Evolutionary conservation across 2,329 filamentous ascomycete species (phyloP).

Genomic region (Fusarium ramigenum): DNA sequence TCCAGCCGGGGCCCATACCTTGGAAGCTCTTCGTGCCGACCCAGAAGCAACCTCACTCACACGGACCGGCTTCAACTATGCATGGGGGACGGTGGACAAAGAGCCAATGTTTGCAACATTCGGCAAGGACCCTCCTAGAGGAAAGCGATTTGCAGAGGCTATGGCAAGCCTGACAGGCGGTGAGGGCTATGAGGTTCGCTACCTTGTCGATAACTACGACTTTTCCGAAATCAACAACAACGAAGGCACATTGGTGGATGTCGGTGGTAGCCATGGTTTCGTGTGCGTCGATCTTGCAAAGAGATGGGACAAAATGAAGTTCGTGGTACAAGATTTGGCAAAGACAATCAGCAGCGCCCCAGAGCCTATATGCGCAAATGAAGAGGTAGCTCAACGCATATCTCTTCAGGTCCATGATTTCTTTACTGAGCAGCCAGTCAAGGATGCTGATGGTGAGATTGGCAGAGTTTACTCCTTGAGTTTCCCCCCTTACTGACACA

Average conservation of each 20-base stretch:
- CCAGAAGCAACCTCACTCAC: slow-evolving; percentile 60
- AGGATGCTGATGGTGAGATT: slow-evolving; percentile 59
- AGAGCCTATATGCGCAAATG: slow-evolving; percentile 52
- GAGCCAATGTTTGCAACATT: slow-evolving; percentile 66
- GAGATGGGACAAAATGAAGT: slow-evolving; percentile 59
- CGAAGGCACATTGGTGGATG: slow-evolving; percentile 63
- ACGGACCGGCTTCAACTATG: slow-evolving; percentile 61
- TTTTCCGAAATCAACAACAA: slow-evolving; percentile 57
- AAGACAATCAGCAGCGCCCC: slow-evolving; percentile 60
- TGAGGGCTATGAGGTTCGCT: slow-evolving; percentile 64
- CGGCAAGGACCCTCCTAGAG: slow-evolving; percentile 57
- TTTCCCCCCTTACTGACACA: slow-evolving; percentile 15
- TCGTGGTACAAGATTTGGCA: slow-evolving; percentile 65
- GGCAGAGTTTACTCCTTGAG: not conserved
- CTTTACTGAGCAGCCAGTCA: slow-evolving; percentile 63
- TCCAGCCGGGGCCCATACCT: slow-evolving; percentile 57
- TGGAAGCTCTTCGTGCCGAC: slow-evolving; percentile 55
- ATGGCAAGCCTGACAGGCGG: slow-evolving; percentile 65
- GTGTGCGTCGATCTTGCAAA: slow-evolving; percentile 64
- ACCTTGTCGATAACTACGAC: slow-evolving; percentile 64
- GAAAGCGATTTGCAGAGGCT: slow-evolving; percentile 62
- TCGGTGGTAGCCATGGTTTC: slow-evolving; percentile 68
- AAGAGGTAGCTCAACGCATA: slow-evolving; percentile 52
- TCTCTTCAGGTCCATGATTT: slow-evolving; percentile 64
- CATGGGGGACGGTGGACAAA: slow-evolving; percentile 59